Conservation (phyloP, 331 rosid species). For the Acacia pycnantha region DNA sequence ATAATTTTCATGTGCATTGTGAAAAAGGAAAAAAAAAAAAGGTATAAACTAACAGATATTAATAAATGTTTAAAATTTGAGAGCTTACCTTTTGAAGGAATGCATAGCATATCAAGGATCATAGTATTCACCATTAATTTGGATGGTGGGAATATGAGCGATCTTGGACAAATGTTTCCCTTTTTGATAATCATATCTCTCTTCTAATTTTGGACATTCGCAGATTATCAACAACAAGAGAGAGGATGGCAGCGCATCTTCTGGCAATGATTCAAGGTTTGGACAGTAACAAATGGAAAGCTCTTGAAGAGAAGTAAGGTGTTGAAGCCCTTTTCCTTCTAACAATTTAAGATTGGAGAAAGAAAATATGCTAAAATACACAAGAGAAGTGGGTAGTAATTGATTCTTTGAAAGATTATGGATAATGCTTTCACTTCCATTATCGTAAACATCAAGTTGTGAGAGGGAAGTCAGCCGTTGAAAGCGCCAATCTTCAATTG, state of each 20-base stretch:
- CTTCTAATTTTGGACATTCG: not conserved
- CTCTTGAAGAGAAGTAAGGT: not conserved
- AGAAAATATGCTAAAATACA: accelerated
- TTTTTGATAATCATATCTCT: too few relatives aligned
- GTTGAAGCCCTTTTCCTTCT: not conserved
- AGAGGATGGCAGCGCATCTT: conserved; percentile 5
- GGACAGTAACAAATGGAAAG: accelerated
- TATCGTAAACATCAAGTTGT: accelerated
- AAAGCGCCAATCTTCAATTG: not conserved
- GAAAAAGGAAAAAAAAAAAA: too few relatives aligned
- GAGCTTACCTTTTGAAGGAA: too few relatives aligned
- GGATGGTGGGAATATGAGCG: too few relatives aligned
- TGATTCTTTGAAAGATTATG: not conserved
- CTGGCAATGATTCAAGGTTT: not conserved
- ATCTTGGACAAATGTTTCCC: too few relatives aligned
- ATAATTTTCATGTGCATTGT: too few relatives aligned
- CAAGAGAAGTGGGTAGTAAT: conserved; percentile 5
- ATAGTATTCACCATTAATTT: too few relatives aligned
- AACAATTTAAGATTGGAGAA: not conserved
- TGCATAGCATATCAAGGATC: too few relatives aligned
- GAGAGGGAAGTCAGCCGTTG: conserved; percentile 4
- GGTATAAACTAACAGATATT: too few relatives aligned
- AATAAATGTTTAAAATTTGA: too few relatives aligned
- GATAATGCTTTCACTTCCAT: not conserved
- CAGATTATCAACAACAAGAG: accelerated